Evolutionary conservation across 352 stramenopile genomes (phyloP).

Genomic region (Peronosclerospora sorghi): DNA sequence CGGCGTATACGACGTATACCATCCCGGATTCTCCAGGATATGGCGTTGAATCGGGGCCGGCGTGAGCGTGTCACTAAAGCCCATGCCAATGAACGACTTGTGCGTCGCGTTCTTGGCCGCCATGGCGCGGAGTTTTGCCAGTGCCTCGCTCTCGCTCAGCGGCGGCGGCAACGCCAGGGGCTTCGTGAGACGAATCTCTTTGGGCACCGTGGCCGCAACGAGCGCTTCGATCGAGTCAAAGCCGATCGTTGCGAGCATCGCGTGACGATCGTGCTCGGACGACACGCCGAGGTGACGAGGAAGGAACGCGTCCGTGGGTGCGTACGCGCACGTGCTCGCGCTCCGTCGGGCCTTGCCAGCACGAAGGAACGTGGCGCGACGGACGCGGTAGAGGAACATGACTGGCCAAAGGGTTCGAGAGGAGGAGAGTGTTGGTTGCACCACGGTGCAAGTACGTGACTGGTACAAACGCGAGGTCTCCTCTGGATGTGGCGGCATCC

Average conservation of each 20-base stretch:
- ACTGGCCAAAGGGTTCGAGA: neutral
- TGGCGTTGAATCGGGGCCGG: conserved; percentile 95
- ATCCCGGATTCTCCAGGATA: conserved; percentile 97
- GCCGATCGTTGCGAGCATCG: conserved; percentile 90
- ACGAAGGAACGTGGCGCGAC: conserved; percentile 10
- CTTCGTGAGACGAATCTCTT: conserved; percentile 79
- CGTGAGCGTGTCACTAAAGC: conserved; percentile 95
- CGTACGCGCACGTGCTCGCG: conserved; percentile 14
- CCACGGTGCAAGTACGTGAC: conserved; percentile 7
- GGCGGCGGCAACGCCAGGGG: conserved; percentile 54
- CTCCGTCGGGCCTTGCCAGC: conserved; percentile 5
- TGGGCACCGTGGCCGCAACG: conserved; percentile 90
- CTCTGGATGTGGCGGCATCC: conserved; percentile 12
- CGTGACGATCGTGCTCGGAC: conserved; percentile 69
- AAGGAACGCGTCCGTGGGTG: conserved; percentile 51
- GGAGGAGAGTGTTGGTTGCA: neutral
- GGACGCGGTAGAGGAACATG: conserved; percentile 17
- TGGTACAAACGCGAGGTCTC: neutral
- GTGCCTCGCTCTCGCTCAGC: conserved; percentile 89
- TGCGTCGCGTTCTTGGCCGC: conserved; percentile 93
- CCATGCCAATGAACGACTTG: conserved; percentile 97
- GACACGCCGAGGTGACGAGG: conserved; percentile 83
- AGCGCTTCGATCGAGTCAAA: conserved; percentile 91
- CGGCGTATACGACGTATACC: conserved; percentile 97
- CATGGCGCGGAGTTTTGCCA: conserved; percentile 84